Evolutionary conservation across 495 filamentous ascomycete genomes (phyloP).

Genomic region (Thermothielavioides terrestris): DNA sequence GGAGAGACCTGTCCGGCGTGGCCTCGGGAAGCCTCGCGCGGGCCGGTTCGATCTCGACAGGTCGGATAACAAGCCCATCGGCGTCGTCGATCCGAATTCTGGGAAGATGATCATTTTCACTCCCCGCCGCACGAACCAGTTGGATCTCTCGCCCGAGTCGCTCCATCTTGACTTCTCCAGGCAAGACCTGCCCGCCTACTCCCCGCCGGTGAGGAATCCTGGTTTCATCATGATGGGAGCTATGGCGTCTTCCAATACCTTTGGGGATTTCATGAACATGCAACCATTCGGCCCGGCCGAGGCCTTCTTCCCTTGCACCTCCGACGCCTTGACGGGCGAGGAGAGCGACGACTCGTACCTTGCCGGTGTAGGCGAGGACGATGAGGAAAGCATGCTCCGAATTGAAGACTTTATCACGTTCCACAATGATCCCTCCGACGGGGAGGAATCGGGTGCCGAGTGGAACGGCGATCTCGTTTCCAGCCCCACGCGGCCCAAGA

Average conservation of each 20-base stretch:
- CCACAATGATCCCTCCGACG: constrained; percentile 49
- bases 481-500: constrained; percentile 46
- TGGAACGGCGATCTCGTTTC: constrained; percentile 38
- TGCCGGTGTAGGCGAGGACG: constrained; percentile 44
- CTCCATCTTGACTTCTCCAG: constrained; percentile 39
- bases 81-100: constrained; percentile 58
- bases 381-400: constrained; percentile 56
- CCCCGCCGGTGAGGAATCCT: constrained; percentile 57
- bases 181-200: constrained; percentile 37
- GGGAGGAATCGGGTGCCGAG: constrained; percentile 39
- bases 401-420: constrained; percentile 69
- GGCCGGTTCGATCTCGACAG: constrained; percentile 48
- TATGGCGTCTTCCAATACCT: constrained; percentile 44
- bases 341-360: constrained; percentile 28
- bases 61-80: constrained; percentile 60
- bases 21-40: constrained; percentile 38
- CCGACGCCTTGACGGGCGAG: constrained; percentile 35
- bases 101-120: constrained; percentile 64
- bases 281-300: constrained; percentile 65
- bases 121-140: constrained; percentile 27
- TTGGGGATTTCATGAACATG: constrained; percentile 49
- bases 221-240: constrained; percentile 71
- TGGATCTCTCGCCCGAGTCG: constrained; percentile 40
- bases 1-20: constrained; percentile 27
- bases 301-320: constrained; percentile 64